Conservation (phyloP, 805 yeast genomes). For the Monosporozyma aerobia region DNA sequence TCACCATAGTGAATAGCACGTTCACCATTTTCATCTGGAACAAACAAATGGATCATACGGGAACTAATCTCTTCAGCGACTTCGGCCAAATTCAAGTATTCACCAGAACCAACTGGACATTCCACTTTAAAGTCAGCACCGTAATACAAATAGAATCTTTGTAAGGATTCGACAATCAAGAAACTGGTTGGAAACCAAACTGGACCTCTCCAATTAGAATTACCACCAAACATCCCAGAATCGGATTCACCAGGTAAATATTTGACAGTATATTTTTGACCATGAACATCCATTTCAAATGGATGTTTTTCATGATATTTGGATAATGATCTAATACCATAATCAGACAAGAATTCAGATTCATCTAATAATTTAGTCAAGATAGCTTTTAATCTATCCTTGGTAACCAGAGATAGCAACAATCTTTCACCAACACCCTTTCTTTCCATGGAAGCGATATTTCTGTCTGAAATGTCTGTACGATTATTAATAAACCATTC, state of each 20-base stretch:
- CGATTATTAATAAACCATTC: conserved; percentile 76
- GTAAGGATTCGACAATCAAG: conserved; percentile 74
- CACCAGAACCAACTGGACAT: conserved; percentile 84
- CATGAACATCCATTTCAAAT: conserved; percentile 75
- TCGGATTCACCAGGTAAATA: conserved; percentile 86
- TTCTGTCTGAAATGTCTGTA: conserved; percentile 61
- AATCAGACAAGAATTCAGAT: conserved; percentile 72
- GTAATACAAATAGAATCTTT: conserved; percentile 79
- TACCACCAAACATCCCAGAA: conserved; percentile 92
- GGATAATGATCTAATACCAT: conserved; percentile 83
- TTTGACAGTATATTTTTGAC: conserved; percentile 57
- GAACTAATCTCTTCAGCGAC: conserved; percentile 88
- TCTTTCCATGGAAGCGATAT: conserved; percentile 76
- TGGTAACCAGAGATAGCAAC: conserved; percentile 68
- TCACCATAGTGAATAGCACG: conserved; percentile 76
- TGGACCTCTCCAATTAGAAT: conserved; percentile 96
- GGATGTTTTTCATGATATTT: conserved; percentile 81
- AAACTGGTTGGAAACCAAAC: conserved; percentile 94
- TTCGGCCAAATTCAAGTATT: conserved; percentile 68
- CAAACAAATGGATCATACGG: conserved; percentile 68
- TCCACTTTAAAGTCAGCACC: conserved; percentile 81
- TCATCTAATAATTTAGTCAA: conserved; percentile 77
- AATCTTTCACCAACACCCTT: conserved; percentile 80
- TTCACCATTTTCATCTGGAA: conserved; percentile 55
- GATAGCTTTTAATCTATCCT: conserved; percentile 69